Base-by-base conservation (phyloP, 2,329 filamentous ascomycete species). In the Amesomyces nigricolor region DNA sequence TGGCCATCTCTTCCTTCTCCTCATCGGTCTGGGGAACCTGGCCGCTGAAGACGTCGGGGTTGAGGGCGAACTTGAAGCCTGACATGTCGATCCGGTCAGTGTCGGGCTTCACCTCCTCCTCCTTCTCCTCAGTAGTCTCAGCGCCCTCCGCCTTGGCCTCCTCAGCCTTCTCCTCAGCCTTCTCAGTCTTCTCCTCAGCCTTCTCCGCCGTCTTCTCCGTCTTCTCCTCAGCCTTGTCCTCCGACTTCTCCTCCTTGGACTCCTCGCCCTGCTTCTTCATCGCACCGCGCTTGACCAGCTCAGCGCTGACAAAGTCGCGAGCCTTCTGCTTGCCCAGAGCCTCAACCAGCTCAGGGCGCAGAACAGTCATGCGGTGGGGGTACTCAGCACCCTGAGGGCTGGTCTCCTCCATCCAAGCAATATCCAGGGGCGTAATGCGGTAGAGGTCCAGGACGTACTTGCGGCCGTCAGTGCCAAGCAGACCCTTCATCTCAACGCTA, bases 391-490 rank as follows among this genome's bases (percentile, higher is more conserved):
- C 68, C 59, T 78, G 75, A 52, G 54, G 70, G 14, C 75, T 77
- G 63, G 83, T 78, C 68, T 92, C 86, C 63, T 99, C 92, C 64
- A 96, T 79, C 91, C 95, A 99, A 19, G 80, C 73, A 54, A 96
- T 85, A 71, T 99, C 94, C 55, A 97, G 75, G 5, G 94, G 94
- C 3, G 94, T 95, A 61, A 97, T 87, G 56, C 94, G 85, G 76
- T 99, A 99, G 51, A 99, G 76, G 66, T 99, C 94, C 49, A 99
- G 81, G n/a, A 96, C 89, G 68, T 99, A 99, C 70, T 96, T 96
- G 65, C 94, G 84, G 38, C 91, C 94, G 67, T 99, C 94, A 1
- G 94, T 99, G 47, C 94, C 94, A 64, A 99, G 78, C n/a, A 99
- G 78, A 51, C 94, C 94, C 77, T 99, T 99, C 51, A 94, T 99